Conservation (phyloP, 2,329 filamentous ascomycete species). For the Epicoccum sorghinum region DNA sequence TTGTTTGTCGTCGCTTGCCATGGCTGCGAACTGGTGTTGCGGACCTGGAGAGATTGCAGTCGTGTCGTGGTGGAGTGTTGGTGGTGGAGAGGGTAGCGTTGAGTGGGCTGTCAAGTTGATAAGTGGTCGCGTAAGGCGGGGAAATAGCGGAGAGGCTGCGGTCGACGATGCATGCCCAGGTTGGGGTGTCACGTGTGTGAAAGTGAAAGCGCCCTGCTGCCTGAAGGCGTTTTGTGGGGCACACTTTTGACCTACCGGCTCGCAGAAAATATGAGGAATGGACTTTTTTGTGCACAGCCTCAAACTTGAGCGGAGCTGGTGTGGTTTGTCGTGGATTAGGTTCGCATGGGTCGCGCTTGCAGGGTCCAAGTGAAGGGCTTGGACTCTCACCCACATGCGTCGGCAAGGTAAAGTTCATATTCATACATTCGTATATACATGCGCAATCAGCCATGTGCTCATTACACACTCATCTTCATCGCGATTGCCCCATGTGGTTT, state of each 20-base stretch:
- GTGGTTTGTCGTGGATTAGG: too few species aligned
- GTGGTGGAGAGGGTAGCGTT: not conserved
- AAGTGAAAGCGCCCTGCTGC: constrained; percentile 12
- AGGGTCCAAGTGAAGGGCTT: not conserved
- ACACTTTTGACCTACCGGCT: not conserved
- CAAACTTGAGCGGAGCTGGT: too few species aligned
- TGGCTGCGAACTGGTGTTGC: not conserved
- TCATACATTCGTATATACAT: constrained; percentile 13
- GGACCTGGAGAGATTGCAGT: not conserved
- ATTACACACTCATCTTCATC: constrained; percentile 97
- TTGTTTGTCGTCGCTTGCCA: not conserved
- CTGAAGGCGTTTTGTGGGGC: constrained; percentile 10
- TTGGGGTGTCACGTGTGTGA: not conserved
- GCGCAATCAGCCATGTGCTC: constrained; percentile 5
- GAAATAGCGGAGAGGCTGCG: not conserved
- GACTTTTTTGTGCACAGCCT: too few species aligned
- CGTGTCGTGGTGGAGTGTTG: not conserved
- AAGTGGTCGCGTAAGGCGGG: not conserved
- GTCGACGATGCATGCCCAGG: too few species aligned
- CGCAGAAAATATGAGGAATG: too few species aligned
- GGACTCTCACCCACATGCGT: not conserved
- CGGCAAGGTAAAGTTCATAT: not conserved
- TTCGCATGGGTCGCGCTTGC: not conserved
- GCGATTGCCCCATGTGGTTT: constrained; percentile 88
- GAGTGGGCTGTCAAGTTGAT: not conserved